phyloP scores from a whole-genome alignment of 129 eudicot species.

The Artemisia annua region DNA sequence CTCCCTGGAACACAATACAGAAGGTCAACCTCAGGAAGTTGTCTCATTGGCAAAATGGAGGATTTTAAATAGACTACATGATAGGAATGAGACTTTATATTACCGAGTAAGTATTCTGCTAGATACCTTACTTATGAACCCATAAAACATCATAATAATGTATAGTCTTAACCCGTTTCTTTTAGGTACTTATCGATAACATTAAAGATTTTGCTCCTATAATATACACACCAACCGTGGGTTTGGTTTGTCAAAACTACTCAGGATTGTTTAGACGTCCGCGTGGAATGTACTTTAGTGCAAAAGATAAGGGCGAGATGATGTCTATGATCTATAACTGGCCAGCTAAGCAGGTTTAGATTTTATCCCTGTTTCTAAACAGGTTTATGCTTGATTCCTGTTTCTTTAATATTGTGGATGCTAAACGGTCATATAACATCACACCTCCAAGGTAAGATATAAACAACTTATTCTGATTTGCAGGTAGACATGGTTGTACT shows the following conservation, averaged over 20 bases:
- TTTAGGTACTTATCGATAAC: constrained; percentile 93
- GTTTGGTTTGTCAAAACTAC: constrained; percentile 98
- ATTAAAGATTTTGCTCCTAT: constrained; percentile 93
- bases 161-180: constrained; percentile 13
- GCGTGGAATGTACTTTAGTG: constrained; percentile 99
- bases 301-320: constrained; percentile 99
- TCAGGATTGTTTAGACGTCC: constrained; percentile 99
- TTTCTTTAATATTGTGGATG: no score
- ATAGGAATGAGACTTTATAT: constrained; percentile 95
- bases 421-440: no score
- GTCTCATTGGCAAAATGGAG: constrained; percentile 94
- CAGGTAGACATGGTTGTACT: constrained; percentile 98
- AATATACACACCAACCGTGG: constrained; percentile 97
- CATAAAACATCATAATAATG: background rate
- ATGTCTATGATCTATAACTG: constrained; percentile 99
- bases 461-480: constrained; percentile 11
- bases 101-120: constrained; percentile 69
- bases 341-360: constrained; percentile 80
- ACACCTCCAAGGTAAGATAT: background rate
- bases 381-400: no score
- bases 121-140: constrained; percentile 17
- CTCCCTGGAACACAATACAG: constrained; percentile 84
- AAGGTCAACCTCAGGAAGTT: constrained; percentile 61
- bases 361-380: background rate
- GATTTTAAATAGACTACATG: constrained; percentile 93